Conservation (phyloP, 2,329 filamentous ascomycete genomes). For the Fusarium oxysporum region DNA sequence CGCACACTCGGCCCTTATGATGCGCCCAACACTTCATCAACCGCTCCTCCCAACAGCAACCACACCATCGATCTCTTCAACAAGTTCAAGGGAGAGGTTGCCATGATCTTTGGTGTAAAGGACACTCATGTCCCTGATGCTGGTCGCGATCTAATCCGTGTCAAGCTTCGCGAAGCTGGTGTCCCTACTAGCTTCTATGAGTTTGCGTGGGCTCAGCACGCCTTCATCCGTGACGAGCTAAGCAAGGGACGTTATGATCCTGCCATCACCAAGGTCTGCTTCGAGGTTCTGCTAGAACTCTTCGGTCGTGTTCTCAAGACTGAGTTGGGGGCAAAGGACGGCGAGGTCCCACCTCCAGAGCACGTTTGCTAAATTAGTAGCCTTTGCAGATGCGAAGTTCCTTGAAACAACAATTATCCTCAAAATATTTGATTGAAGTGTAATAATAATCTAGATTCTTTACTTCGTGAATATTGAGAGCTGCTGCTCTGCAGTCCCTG, state of each 20-base stretch:
- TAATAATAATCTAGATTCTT: constrained; percentile 46
- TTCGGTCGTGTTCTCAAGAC: constrained; percentile 83
- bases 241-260: constrained; percentile 96
- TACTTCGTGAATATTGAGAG: constrained; percentile 43
- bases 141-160: constrained; percentile 85
- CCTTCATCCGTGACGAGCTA: constrained; percentile 92
- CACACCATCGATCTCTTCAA: constrained; percentile 67
- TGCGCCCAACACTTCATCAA: constrained; percentile 59
- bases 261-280: constrained; percentile 86
- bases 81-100: constrained; percentile 83
- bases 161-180: constrained; percentile 81
- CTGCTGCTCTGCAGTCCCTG: constrained; percentile 26
- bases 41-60: constrained; percentile 53
- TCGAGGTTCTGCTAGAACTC: constrained; percentile 88
- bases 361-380: constrained; percentile 71
- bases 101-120: constrained; percentile 92
- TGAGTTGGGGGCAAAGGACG: constrained; percentile 78
- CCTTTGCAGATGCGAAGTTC: not conserved
- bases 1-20: constrained; percentile 75
- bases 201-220: constrained; percentile 93
- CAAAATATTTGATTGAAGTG: constrained; percentile 24
- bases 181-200: constrained; percentile 86
- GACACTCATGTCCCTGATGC: constrained; percentile 89
- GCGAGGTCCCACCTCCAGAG: constrained; percentile 71
- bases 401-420: not conserved